Base-by-base conservation (phyloP, 2,329 filamentous ascomycete genomes). In the Colletotrichum caudatum region DNA sequence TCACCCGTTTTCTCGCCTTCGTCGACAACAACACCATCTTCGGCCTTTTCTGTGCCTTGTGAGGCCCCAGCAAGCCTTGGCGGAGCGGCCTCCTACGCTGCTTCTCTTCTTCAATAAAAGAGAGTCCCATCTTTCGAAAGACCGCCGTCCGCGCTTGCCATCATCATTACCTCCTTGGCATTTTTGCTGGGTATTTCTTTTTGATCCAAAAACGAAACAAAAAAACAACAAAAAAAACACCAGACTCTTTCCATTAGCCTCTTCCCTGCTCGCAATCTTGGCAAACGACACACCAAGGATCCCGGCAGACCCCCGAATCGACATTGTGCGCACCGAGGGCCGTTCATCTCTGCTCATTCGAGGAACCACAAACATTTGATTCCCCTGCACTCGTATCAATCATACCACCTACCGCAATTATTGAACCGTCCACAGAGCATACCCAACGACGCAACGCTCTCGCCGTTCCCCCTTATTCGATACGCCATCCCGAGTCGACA, bases 21-120 rank as follows among this genome's bases (percentile, higher is more conserved):
- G 58, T 48, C 64, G 46, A 70, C 58, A 63, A 20, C 65, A 61
- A 71, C 59, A 71, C 59, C 59, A 71, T 64, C 65, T 51, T 67
- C 53, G 59, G 64, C 35, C 51, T 48, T 59, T 59, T 53, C 64
- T 59, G 64, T 58, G 58, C 58, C 69, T 63, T 71, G 69, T 71
- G 69, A 71, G 53, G 64, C 58, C 53, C 64, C 69, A 44, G 58
- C 53, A 66, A 59, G 58, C 29, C 69, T 71, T 71, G 69, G 69
- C 69, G 51, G 46, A 69, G 64, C 59, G n/a, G 65, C 69, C 64
- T 69, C 64, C 51, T 69, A 63, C 44, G 46, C 53, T 33, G 26
- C 37, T 41, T 59, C 44, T 44, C 59, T 64, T 48, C 35, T 46
- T 59, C 46, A 48, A 69, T 69, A 64, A 63, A 64, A 63, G 57